Evolutionary conservation across 2,329 filamentous ascomycete genomes (phyloP).

Genomic region (Scopulariopsis brevicaulis): DNA sequence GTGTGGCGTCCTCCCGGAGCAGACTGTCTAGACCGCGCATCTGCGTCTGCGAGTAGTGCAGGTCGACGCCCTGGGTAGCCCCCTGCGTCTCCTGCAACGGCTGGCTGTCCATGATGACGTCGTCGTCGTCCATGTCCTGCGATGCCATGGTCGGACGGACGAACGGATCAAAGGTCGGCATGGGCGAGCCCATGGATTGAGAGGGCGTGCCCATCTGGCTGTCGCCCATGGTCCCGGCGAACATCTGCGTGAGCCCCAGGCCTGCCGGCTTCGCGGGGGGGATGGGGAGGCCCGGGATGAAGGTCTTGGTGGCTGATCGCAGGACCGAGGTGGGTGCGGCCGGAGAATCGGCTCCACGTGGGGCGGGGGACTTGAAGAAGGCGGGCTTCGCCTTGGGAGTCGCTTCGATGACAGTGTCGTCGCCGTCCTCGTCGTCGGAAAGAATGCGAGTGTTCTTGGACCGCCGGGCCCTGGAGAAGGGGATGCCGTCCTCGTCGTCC

Average conservation of each 20-base stretch:
- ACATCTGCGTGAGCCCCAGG: conserved; percentile 78
- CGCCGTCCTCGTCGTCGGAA: conserved; percentile 55
- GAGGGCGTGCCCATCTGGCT: conserved; percentile 12
- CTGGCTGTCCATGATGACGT: conserved; percentile 37
- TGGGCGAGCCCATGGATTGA: conserved; percentile 30
- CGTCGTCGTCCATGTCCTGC: conserved; percentile 45
- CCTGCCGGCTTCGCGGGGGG: conserved; percentile 39
- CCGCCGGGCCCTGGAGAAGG: conserved; percentile 26
- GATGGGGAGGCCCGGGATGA: conserved; percentile 58
- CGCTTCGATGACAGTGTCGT: conserved; percentile 20
- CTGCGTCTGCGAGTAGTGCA: conserved; percentile 52
- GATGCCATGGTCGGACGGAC: conserved; percentile 25
- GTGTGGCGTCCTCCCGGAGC: conserved; percentile 38
- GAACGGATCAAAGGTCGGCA: conserved; percentile 46
- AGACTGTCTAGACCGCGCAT: conserved; percentile 46
- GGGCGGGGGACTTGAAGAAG: conserved; percentile 18
- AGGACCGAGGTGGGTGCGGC: conserved; percentile 51
- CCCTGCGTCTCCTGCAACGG: conserved; percentile 20
- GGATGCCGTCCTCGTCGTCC: conserved; percentile 18
- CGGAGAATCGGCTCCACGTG: conserved; percentile 33
- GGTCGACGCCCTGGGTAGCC: conserved; percentile 29
- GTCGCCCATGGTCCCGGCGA: conserved; percentile 76
- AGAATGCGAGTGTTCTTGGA: conserved; percentile 41
- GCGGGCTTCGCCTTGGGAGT: conserved; percentile 36
- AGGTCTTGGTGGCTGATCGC: conserved; percentile 57